Conservation (phyloP, 768 basidiomycete species). For the Galerina sulciceps region DNA sequence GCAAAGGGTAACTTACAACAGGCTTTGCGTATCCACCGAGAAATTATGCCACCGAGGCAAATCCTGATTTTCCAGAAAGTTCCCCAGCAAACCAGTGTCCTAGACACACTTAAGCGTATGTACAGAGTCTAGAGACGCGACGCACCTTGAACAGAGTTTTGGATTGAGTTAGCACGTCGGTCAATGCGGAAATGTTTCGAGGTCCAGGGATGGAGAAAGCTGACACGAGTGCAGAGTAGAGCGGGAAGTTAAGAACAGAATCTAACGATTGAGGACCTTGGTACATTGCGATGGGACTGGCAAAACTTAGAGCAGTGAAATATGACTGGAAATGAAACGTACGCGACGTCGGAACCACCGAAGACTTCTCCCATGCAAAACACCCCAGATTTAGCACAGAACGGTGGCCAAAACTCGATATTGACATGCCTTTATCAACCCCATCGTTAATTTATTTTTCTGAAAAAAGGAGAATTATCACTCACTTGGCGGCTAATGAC, state of each 20-base stretch:
- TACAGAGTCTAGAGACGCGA: slow-evolving; percentile 1
- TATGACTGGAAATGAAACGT: slow-evolving; percentile 13
- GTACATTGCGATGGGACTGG: slow-evolving; percentile 58
- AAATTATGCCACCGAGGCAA: slow-evolving; percentile 73
- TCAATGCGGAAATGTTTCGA: slow-evolving; percentile 59
- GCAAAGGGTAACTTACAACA: slow-evolving; percentile 50
- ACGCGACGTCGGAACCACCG: slow-evolving; percentile 58
- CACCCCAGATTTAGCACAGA: slow-evolving; percentile 76
- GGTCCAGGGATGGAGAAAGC: slow-evolving; percentile 76
- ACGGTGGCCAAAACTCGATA: slow-evolving; percentile 75
- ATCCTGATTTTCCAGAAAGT: slow-evolving; percentile 84
- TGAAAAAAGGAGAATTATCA: no score
- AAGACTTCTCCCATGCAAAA: slow-evolving; percentile 89
- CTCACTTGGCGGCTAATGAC: slow-evolving; percentile 48
- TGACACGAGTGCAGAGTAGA: slow-evolving; percentile 65
- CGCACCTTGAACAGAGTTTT: slow-evolving; percentile 54
- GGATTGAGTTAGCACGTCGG: slow-evolving; percentile 53
- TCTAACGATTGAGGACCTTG: slow-evolving; percentile 69
- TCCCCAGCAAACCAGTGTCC: slow-evolving; percentile 60
- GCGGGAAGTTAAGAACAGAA: slow-evolving; percentile 73
- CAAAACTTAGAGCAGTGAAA: neutral
- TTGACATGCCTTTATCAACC: slow-evolving; percentile 61
- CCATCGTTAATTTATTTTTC: no score
- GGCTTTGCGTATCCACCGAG: slow-evolving; percentile 73
- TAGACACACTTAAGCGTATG: slow-evolving; percentile 14